phyloP scores from a whole-genome alignment of 805 yeast species.

The Suhomyces emberorum region DNA sequence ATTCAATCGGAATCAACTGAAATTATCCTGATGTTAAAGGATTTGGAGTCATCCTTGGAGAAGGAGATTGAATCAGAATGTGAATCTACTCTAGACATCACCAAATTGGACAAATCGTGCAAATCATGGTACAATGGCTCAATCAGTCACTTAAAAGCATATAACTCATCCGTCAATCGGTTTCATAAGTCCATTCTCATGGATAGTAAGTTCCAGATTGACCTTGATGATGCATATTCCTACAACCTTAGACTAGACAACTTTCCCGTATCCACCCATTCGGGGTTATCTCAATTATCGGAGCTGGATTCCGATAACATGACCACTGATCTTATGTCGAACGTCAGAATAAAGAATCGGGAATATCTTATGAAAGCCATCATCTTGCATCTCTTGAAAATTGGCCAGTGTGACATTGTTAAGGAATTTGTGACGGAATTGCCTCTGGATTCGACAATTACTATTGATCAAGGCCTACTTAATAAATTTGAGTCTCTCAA shows the following conservation, averaged over 20 bases:
- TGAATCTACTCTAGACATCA: not conserved
- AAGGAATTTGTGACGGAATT: slow-evolving; percentile 26
- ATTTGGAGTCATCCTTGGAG: slow-evolving; percentile 21
- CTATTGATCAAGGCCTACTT: slow-evolving; percentile 23
- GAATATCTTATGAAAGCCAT: slow-evolving; percentile 35
- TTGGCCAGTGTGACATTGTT: slow-evolving; percentile 37
- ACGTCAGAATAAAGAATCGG: slow-evolving; percentile 22
- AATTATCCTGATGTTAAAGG: slow-evolving; percentile 22
- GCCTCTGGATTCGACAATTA: slow-evolving; percentile 12
- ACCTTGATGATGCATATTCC: slow-evolving; percentile 41
- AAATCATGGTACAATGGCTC: slow-evolving; percentile 35
- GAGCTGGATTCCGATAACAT: not conserved
- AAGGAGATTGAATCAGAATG: slow-evolving; percentile 11
- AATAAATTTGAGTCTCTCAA: slow-evolving; percentile 26
- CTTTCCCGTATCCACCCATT: slow-evolving; percentile 16
- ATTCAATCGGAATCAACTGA: slow-evolving; percentile 21
- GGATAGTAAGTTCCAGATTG: slow-evolving; percentile 25
- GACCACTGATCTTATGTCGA: slow-evolving; percentile 3
- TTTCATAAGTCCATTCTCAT: slow-evolving; percentile 32
- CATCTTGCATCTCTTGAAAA: slow-evolving; percentile 36
- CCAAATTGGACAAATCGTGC: slow-evolving; percentile 12
- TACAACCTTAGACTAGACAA: slow-evolving; percentile 32
- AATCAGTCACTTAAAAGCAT: slow-evolving; percentile 30
- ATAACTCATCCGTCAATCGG: slow-evolving; percentile 33
- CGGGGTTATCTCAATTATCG: not conserved